Base-by-base conservation (phyloP, 345 rosid genomes). In the Gossypium mustelinum region DNA sequence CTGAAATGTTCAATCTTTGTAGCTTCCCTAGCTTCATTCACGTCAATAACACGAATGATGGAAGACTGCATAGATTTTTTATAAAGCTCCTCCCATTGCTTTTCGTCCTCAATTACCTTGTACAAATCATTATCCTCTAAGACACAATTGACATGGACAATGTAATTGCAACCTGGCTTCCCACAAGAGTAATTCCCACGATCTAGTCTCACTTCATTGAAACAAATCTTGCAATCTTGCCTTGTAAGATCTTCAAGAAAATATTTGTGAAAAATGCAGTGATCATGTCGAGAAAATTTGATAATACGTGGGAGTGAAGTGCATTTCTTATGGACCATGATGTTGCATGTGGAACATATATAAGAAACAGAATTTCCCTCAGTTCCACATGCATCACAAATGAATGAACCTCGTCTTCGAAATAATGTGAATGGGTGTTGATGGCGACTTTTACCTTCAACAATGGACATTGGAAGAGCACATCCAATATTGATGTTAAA, bases 141-240 rank as follows among this genome's bases (percentile, higher is more conserved):
- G 41, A 76, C 85, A 44, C 85, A 82, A 16, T 14, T 68, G 0
- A 76, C 69, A 73, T 82, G 80, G 59, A 59, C 80, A 58, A 62
- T 25, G 9, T 17, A 82, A 50, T 79, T 51, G 18, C 78, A 76
- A 2, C 61, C 67, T 0, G 16, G 17, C n/a, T 11, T n/a, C 29
- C 22, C 3, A 12, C 82, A 82, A 12, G 24, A 14, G 44, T 76
- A 82, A 13, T 54, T 56, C 16, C 82, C 80, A 24, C 51, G 48
- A 0, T 73, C 70, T 17, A 25, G 22, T 34, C 64, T 52, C 34
- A 76, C 27, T n/a, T 69, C 54, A 1, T 13, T 0, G 1, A 39
- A 73, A 62, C 82, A 76, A 27, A 79, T 71, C 13, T 10, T 18
- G 41, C 73, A 76, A 8, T 25, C 76, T 9, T 41, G 20, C 11